phyloP scores from a whole-genome alignment of 2,329 filamentous ascomycete genomes.

The Hymenoscyphus albidus region DNA sequence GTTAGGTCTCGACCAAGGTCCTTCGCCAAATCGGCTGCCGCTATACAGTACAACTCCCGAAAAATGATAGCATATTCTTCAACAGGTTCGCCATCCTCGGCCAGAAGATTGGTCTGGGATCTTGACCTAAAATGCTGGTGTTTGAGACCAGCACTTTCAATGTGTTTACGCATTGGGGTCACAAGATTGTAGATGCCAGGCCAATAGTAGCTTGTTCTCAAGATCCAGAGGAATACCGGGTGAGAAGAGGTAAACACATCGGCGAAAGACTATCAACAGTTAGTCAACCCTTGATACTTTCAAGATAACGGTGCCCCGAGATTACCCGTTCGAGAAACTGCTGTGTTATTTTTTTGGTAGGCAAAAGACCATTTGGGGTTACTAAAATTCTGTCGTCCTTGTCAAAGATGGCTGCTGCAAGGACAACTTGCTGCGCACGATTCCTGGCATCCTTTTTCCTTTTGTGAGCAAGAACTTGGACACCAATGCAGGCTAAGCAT shows the following conservation, averaged over 20 bases:
- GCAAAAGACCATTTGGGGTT: constrained; percentile 64
- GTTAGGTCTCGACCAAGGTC: constrained; percentile 60
- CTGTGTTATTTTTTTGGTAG: constrained; percentile 73
- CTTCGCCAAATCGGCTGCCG: constrained; percentile 69
- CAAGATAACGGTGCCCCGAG: neutral
- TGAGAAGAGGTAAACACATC: constrained; percentile 75
- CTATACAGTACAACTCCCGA: constrained; percentile 77
- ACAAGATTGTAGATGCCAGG: constrained; percentile 62
- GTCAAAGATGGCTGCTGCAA: constrained; percentile 64
- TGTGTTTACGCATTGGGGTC: constrained; percentile 66
- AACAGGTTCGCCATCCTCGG: constrained; percentile 54
- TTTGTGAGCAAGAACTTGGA: constrained; percentile 48
- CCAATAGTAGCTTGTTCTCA: constrained; percentile 78
- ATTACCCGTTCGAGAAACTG: constrained; percentile 64
- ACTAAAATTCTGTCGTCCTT: constrained; percentile 63
- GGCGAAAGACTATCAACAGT: constrained; percentile 48
- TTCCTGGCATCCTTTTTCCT: constrained; percentile 26
- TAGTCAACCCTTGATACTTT: neutral
- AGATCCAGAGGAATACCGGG: constrained; percentile 83
- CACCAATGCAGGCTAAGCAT: constrained; percentile 53
- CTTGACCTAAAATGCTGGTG: constrained; percentile 34
- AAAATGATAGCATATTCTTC: constrained; percentile 73
- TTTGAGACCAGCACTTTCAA: constrained; percentile 48
- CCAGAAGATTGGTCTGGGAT: constrained; percentile 44
- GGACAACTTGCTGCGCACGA: constrained; percentile 50